phyloP scores from a whole-genome alignment of 73 alveolate species.

The Stentor coeruleus region DNA sequence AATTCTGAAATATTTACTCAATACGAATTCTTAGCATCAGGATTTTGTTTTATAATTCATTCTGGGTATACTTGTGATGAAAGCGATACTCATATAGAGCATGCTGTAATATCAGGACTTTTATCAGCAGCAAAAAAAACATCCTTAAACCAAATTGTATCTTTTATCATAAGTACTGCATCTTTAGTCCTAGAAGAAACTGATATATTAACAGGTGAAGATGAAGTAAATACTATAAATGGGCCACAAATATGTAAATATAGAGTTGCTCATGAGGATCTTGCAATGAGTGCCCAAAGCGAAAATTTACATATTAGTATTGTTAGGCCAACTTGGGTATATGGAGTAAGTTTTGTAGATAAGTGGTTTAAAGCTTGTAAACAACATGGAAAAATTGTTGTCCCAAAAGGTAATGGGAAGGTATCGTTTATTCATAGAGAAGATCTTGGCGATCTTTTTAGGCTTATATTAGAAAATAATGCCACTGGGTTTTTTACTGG shows the following conservation, averaged over 20 bases:
- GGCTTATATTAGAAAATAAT: neutral
- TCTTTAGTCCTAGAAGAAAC: neutral
- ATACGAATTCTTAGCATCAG: neutral
- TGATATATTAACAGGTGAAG: neutral
- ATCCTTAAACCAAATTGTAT: neutral
- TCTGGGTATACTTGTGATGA: neutral
- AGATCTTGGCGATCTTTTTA: neutral
- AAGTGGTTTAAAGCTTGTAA: neutral
- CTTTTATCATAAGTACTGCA: neutral
- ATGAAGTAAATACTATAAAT: neutral
- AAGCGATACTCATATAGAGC: neutral
- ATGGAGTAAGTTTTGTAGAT: neutral
- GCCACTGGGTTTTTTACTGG: conserved; percentile 16
- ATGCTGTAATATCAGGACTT: neutral
- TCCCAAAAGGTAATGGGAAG: neutral
- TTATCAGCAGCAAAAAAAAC: conserved; percentile 3
- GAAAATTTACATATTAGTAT: neutral
- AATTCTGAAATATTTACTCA: neutral
- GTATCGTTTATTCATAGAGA: neutral
- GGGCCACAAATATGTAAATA: neutral
- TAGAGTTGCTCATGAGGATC: neutral
- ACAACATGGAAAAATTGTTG: neutral
- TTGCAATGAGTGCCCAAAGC: neutral
- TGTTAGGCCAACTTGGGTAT: neutral
- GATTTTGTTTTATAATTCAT: neutral